Evolutionary conservation across 1,284 basidiomycete species (phyloP), one percentile per base, ranked within the genome.

Genomic region (Stygiomarasmius scandens): DNA sequence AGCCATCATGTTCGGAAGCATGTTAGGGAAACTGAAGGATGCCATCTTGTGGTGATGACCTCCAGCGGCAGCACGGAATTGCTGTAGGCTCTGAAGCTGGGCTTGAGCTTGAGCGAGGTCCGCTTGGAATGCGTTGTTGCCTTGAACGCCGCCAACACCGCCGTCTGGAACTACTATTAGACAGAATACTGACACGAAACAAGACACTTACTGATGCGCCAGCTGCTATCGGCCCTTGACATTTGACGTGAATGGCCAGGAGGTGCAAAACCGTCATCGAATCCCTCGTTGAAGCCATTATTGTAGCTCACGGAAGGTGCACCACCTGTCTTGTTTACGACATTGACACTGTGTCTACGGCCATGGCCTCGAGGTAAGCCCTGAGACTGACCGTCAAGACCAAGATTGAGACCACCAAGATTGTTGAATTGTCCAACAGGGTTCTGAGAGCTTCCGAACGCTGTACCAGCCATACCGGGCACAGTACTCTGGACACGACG

Each of bases 21-120:
- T 96, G 70, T 96, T 96, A 14, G 95, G 95, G 81, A 97, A 95
- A 67, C 93, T 94, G 78, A 98, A 98, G 0, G 97, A 99, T 12
- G 94, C 86, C 84, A 96, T 95, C 80, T 97, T 96, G 68, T 93
- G 88, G 73, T 98, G 96, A 62, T 97, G 94, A 14, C 93, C 93
- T 54, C 94, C 95, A 12, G 95, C 91, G 2, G 94, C 94, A 34
- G 94, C 95, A 64, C 97, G 91, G 83, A 98, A 99, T 69, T 98
- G 95, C 69, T 97, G 94, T 49, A 99, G 81, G 66, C 96, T 96
- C 67, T 95, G 93, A 4, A 99, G 81, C 72, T 99, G 97, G 10
- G 95, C 94, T 71, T 96, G 95, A n/a, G 94, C 94, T 67, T 95
- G 92, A 2, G 93, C 94, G 27, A 96, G 87, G 70, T 96, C 94